These are phyloP conservation scores for Juncus effusus DNA, from an alignment of 176 grass and related monocot genomes.

Conservation along the genomic window DNA sequence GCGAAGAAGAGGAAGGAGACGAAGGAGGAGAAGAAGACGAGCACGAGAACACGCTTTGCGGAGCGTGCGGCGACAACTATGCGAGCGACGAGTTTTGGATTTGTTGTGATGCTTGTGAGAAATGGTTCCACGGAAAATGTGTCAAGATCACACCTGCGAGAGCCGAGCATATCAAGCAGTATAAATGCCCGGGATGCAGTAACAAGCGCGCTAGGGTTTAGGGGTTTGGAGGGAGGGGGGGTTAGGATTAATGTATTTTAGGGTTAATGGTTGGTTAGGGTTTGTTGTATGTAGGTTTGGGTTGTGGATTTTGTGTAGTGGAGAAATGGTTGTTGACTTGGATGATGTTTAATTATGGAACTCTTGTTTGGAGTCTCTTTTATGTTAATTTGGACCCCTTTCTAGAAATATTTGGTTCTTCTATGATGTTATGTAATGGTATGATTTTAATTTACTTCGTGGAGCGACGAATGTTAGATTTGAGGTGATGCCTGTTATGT, in stretches of 20 bases:
- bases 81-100: constrained; percentile 92
- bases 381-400: constrained; percentile 10
- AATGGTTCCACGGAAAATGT: constrained; percentile 95
- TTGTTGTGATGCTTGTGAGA: constrained; percentile 85
- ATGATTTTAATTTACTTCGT: neutral
- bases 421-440: neutral
- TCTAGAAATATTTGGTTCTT: neutral
- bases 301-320: constrained; percentile 26
- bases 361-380: constrained; percentile 16
- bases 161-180: constrained; percentile 96
- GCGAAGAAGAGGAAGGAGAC: constrained; percentile 51
- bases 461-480: no score
- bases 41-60: constrained; percentile 75
- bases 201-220: constrained; percentile 77
- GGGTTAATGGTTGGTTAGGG: constrained; percentile 22
- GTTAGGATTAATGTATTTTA: constrained; percentile 7
- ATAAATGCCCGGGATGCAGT: constrained; percentile 90
- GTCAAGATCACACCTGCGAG: constrained; percentile 91
- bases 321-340: constrained; percentile 5
- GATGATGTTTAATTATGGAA: constrained; percentile 26
- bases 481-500: neutral
- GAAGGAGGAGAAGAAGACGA: constrained; percentile 55
- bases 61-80: constrained; percentile 81
- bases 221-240: constrained; percentile 12
- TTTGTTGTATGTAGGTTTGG: constrained; percentile 16